These are phyloP conservation scores for Suillus brevipes DNA, from an alignment of 768 basidiomycete genomes.

Conservation along the genomic window DNA sequence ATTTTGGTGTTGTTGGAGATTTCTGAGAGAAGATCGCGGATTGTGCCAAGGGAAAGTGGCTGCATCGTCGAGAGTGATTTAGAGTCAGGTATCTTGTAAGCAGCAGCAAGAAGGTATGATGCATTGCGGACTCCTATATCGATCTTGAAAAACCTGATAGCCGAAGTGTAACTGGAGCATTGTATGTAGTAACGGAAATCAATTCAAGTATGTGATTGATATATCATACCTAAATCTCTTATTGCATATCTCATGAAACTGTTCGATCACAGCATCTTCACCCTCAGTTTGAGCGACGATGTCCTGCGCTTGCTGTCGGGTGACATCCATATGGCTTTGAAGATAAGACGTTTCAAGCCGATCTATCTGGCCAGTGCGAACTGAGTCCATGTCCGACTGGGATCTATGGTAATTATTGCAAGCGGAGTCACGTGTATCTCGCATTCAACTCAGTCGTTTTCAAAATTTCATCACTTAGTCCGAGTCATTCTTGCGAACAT, in stretches of 20 bases:
- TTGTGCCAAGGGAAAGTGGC: conserved; percentile 33
- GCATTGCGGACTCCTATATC: conserved; percentile 26
- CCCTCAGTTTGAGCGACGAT: conserved; percentile 31
- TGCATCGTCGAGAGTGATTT: background rate
- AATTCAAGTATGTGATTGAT: background rate
- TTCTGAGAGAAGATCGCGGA: conserved; percentile 40
- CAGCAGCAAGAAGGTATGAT: conserved; percentile 23
- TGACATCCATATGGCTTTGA: conserved; percentile 17
- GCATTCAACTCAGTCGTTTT: too few species aligned
- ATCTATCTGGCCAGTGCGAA: too few species aligned
- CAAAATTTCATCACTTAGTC: too few species aligned
- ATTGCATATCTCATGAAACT: conserved; percentile 25
- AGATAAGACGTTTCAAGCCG: background rate
- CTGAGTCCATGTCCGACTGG: too few species aligned
- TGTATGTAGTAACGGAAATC: background rate
- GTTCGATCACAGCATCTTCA: conserved; percentile 12
- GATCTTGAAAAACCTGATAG: conserved; percentile 26
- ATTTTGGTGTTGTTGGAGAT: conserved; percentile 48
- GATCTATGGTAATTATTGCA: background rate
- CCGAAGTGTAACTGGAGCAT: conserved; percentile 30
- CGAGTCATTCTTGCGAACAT: too few species aligned
- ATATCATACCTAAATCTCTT: conserved; percentile 33
- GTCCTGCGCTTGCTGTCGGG: conserved; percentile 29
- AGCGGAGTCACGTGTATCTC: background rate
- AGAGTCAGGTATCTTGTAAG: conserved; percentile 16